Evolutionary conservation across 495 filamentous ascomycete species (phyloP).

Genomic region (Tuber umbilicatum): DNA sequence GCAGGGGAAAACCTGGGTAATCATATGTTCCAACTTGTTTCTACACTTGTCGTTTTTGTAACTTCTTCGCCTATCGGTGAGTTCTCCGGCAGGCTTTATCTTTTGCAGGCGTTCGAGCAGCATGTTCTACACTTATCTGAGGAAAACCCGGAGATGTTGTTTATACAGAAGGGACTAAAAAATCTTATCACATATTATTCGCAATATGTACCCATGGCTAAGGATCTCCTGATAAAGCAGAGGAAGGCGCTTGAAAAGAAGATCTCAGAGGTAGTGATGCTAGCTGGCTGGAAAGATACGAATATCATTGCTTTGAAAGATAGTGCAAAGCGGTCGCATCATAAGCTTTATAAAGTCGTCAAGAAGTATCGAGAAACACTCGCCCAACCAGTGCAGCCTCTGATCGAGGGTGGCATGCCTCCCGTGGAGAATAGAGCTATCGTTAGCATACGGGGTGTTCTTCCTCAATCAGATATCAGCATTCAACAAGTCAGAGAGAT

Average conservation of each 20-base stretch:
- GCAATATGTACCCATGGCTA: constrained; percentile 59
- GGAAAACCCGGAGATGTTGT: constrained; percentile 51
- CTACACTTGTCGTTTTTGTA: constrained; percentile 69
- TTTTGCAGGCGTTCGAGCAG: constrained; percentile 64
- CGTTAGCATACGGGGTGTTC: neutral
- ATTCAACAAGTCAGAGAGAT: constrained; percentile 43
- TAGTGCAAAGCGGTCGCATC: constrained; percentile 81
- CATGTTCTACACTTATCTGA: constrained; percentile 54
- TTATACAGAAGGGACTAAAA: constrained; percentile 55
- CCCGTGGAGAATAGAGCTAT: constrained; percentile 22
- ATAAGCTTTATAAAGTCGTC: constrained; percentile 84
- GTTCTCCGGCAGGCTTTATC: constrained; percentile 60
- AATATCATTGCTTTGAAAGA: constrained; percentile 83
- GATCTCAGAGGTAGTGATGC: constrained; percentile 75
- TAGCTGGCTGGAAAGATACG: constrained; percentile 94
- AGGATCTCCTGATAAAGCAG: constrained; percentile 56
- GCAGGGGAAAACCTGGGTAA: constrained; percentile 53
- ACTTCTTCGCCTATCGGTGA: constrained; percentile 69
- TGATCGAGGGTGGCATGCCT: constrained; percentile 62
- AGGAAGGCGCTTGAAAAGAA: constrained; percentile 68
- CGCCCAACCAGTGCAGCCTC: constrained; percentile 58
- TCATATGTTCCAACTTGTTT: constrained; percentile 62
- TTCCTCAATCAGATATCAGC: constrained; percentile 8
- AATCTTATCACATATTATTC: constrained; percentile 71
- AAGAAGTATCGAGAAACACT: constrained; percentile 75